Percentiles rank a stretch among this genome's conserved stretches.
These are phyloP conservation scores for Parascedosporium putredinis DNA, from an alignment of 2,329 filamentous ascomycete species.

Conservation along the genomic window DNA sequence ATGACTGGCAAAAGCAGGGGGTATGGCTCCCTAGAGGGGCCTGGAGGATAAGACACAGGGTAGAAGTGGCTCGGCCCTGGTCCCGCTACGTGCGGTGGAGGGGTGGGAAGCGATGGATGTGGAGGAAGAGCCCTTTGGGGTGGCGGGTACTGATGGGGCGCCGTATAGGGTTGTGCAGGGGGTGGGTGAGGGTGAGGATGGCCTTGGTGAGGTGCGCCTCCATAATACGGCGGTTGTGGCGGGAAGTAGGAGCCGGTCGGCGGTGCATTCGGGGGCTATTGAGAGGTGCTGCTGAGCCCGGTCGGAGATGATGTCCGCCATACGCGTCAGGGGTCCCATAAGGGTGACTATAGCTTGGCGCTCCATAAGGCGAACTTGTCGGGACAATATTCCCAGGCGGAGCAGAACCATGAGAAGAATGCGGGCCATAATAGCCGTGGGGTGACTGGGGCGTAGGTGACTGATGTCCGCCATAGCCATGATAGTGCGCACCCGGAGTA, in stretches of 20 bases:
- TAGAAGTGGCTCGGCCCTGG: neutral
- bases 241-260: constrained; percentile 1
- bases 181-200: constrained; percentile 13
- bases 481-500: constrained; percentile 15
- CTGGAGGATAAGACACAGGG: neutral
- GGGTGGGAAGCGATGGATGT: constrained; percentile 7
- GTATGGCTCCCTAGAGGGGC: neutral
- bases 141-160: constrained; percentile 13
- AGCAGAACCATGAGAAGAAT: constrained; percentile 11
- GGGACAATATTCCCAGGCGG: constrained; percentile 14
- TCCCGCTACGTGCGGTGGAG: constrained; percentile 4
- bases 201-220: constrained; percentile 10
- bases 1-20: neutral
- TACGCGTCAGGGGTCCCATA: neutral
- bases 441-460: constrained; percentile 16
- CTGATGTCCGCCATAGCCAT: constrained; percentile 16
- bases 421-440: constrained; percentile 17
- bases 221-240: constrained; percentile 9
- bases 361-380: constrained; percentile 11
- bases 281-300: neutral
- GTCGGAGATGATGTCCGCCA: constrained; percentile 7
- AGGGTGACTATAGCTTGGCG: constrained; percentile 10
- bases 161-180: constrained; percentile 15
- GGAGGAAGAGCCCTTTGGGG: constrained; percentile 11
- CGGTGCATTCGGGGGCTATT: neutral